A percentile compares a stretch with the other conserved stretches of the same genome.
Evolutionary conservation across 148 eudicot genomes (phyloP).

Genomic region (Camellia sinensis): DNA sequence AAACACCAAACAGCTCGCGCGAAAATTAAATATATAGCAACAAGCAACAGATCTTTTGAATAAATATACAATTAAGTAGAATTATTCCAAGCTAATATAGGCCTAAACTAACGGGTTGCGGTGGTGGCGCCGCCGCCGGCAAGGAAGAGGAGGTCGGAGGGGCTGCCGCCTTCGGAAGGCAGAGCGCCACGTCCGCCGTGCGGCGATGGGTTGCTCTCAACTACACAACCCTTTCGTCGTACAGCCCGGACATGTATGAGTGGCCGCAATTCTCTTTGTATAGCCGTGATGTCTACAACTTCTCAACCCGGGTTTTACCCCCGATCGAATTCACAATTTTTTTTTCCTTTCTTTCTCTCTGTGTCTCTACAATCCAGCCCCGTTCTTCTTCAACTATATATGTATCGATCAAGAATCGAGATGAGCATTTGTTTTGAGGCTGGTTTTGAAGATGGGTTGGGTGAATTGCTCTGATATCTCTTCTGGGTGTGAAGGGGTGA

Average conservation of each 20-base stretch:
- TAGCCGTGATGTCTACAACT: slow-evolving; percentile 81
- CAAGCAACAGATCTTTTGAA: not conserved
- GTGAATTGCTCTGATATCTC: too few species aligned
- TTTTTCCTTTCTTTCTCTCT: not conserved
- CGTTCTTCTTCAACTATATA: too few species aligned
- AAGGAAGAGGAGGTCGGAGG: slow-evolving; percentile 91
- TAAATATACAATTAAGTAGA: not conserved
- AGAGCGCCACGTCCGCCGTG: slow-evolving; percentile 97
- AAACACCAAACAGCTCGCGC: not conserved
- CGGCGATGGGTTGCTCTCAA: slow-evolving; percentile 50
- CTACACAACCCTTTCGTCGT: slow-evolving; percentile 49
- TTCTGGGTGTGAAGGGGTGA: too few species aligned
- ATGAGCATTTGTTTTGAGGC: too few species aligned
- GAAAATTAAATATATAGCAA: not conserved
- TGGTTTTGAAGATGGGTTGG: too few species aligned
- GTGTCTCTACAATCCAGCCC: not conserved
- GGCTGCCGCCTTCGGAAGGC: slow-evolving; percentile 95
- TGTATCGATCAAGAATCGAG: too few species aligned
- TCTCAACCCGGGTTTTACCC: slow-evolving; percentile 48
- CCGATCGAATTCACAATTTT: not conserved
- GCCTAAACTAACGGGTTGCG: not conserved
- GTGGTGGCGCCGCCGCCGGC: slow-evolving; percentile 67
- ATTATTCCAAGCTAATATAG: not conserved
- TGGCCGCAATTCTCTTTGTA: slow-evolving; percentile 33
- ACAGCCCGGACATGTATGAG: slow-evolving; percentile 37